Evolutionary conservation across 306 rosid genomes (phyloP).

Genomic region (Vigna reflexopilosa): DNA sequence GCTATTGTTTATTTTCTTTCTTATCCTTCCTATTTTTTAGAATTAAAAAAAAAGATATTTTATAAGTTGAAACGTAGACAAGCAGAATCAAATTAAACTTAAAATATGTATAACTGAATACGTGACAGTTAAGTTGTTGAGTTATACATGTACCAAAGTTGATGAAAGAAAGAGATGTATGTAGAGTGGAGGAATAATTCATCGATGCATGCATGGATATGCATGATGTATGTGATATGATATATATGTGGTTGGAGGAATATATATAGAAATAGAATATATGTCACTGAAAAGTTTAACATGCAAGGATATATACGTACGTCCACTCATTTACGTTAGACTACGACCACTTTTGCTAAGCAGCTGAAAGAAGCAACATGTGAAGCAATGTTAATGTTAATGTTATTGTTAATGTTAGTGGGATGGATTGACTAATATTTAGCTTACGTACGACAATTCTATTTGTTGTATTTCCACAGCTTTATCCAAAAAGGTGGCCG

Average conservation of each 20-base stretch:
- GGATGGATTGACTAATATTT: constrained; percentile 4
- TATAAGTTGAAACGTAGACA: too few species aligned
- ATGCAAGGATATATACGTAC: constrained; percentile 40
- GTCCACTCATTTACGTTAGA: constrained; percentile 42
- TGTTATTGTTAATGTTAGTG: neutral
- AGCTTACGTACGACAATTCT: constrained; percentile 49
- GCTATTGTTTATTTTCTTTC: too few species aligned
- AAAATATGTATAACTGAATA: too few species aligned
- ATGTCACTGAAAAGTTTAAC: constrained; percentile 45
- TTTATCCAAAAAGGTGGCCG: constrained; percentile 53
- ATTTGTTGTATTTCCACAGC: constrained; percentile 26
- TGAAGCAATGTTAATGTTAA: constrained; percentile 9
- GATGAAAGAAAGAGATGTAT: neutral
- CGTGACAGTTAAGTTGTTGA: neutral
- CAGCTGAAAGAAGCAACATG: constrained; percentile 16
- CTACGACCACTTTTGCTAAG: constrained; percentile 34
- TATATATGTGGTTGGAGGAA: constrained; percentile 17
- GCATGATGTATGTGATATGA: too few species aligned
- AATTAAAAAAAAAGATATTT: too few species aligned
- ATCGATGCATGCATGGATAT: neutral
- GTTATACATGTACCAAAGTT: neutral
- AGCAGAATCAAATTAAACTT: too few species aligned
- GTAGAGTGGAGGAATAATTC: too few species aligned
- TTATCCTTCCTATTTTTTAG: too few species aligned
- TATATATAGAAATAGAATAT: constrained; percentile 46